Evolutionary conservation across 2,329 filamentous ascomycete genomes (phyloP).

Genomic region (Bipolaris victoriae): DNA sequence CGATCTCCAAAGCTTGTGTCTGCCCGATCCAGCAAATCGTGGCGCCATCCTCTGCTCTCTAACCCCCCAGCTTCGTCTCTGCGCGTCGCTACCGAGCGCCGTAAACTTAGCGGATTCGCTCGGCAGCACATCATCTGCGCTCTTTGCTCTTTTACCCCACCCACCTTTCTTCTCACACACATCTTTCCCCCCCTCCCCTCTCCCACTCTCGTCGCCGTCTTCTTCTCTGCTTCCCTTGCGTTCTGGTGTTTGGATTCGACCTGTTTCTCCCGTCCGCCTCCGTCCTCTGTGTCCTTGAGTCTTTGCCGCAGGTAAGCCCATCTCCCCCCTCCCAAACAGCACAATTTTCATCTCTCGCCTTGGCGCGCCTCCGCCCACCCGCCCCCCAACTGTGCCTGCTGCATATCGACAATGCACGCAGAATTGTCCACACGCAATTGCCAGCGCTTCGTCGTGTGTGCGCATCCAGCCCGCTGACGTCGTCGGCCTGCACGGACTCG

Average conservation of each 20-base stretch:
- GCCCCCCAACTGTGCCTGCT: neutral
- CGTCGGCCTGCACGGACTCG: slow-evolving; percentile 26
- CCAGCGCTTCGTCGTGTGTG: neutral
- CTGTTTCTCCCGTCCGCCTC: slow-evolving; percentile 26
- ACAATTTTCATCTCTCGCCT: slow-evolving; percentile 36
- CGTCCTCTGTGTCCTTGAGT: slow-evolving; percentile 25
- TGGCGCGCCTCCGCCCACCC: slow-evolving; percentile 23
- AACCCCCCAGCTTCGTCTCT: slow-evolving; percentile 20
- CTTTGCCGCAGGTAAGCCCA: slow-evolving; percentile 28
- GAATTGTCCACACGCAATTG: slow-evolving; percentile 12
- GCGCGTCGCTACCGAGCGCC: slow-evolving; percentile 34
- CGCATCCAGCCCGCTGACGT: slow-evolving; percentile 27
- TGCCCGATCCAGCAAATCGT: slow-evolving; percentile 20
- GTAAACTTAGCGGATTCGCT: slow-evolving; percentile 23
- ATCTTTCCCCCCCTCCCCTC: slow-evolving; percentile 8
- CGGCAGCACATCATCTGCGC: slow-evolving; percentile 32
- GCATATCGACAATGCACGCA: slow-evolving; percentile 9
- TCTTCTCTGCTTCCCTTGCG: slow-evolving; percentile 43
- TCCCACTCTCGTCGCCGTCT: slow-evolving; percentile 14
- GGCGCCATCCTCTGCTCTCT: slow-evolving; percentile 17
- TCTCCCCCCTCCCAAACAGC: slow-evolving; percentile 11
- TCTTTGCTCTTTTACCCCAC: slow-evolving; percentile 34
- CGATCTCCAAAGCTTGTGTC: slow-evolving; percentile 47
- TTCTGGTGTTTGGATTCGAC: slow-evolving; percentile 39
- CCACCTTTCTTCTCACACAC: slow-evolving; percentile 22